These are phyloP conservation scores for Blastobotrys parvus DNA, from an alignment of 805 yeast genomes.

Conservation along the genomic window DNA sequence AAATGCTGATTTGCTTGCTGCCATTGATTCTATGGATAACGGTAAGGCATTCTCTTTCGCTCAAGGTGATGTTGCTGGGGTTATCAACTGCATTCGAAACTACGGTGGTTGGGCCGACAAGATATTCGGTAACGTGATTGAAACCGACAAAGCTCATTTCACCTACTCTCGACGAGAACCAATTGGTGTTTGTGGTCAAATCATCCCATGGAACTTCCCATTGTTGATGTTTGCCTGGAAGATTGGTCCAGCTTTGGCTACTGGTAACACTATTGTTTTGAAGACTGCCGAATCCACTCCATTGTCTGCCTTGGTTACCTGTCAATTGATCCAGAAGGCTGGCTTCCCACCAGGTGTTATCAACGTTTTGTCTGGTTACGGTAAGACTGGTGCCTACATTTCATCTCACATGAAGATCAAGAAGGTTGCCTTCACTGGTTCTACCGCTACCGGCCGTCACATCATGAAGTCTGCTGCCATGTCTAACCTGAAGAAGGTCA, in stretches of 20 bases:
- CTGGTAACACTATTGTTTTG: conserved; percentile 66
- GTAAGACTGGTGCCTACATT: conserved; percentile 59
- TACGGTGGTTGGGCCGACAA: conserved; percentile 75
- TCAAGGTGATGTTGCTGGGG: conserved; percentile 45
- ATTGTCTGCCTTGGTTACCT: conserved; percentile 54
- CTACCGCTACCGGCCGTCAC: conserved; percentile 79
- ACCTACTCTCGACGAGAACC: conserved; percentile 68
- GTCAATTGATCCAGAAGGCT: conserved; percentile 49
- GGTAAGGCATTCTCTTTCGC: conserved; percentile 58
- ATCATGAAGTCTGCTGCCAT: conserved; percentile 74
- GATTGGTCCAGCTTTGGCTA: conserved; percentile 74
- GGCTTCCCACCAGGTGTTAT: conserved; percentile 74
- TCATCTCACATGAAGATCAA: conserved; percentile 58
- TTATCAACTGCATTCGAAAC: conserved; percentile 50
- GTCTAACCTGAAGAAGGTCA: conserved; percentile 70
- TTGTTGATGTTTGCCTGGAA: conserved; percentile 72
- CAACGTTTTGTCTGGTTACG: conserved; percentile 64
- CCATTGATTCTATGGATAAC: conserved; percentile 82
- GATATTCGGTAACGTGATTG: conserved; percentile 52
- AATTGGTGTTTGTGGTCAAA: conserved; percentile 57
- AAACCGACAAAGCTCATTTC: conserved; percentile 52
- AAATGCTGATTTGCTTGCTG: conserved; percentile 64
- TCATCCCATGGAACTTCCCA: conserved; percentile 71
- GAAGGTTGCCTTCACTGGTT: conserved; percentile 92
- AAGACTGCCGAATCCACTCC: conserved; percentile 77